A percentile compares a stretch with the other conserved stretches of the same genome.
Evolutionary conservation across 306 rosid genomes (phyloP).

Genomic region (Fragaria iinumae): DNA sequence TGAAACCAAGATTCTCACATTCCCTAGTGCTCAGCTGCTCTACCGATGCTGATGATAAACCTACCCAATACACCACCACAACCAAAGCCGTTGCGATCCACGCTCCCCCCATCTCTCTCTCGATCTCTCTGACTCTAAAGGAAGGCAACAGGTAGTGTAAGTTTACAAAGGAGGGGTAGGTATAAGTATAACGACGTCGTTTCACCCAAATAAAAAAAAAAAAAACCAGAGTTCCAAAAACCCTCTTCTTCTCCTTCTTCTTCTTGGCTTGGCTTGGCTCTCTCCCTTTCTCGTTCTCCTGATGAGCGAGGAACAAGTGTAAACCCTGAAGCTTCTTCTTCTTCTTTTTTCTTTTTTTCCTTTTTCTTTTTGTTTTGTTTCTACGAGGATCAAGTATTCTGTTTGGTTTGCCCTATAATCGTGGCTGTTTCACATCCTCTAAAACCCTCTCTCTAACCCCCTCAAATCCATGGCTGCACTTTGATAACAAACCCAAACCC

Average conservation of each 20-base stretch:
- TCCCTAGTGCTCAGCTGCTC: slow-evolving; percentile 72
- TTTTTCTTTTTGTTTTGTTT: fast-evolving
- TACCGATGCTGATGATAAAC: slow-evolving; percentile 16
- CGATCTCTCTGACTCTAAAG: background rate
- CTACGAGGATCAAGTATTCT: background rate
- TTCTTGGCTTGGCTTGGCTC: background rate
- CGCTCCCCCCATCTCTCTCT: slow-evolving; percentile 25
- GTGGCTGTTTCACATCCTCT: background rate
- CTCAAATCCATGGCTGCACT: background rate
- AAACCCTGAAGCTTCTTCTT: background rate
- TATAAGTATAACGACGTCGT: background rate
- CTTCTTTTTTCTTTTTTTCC: too few species aligned
- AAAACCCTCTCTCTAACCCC: background rate
- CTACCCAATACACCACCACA: slow-evolving; percentile 15
- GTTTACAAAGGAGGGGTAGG: too few species aligned
- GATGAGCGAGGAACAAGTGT: background rate
- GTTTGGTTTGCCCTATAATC: background rate
- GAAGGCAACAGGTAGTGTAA: too few species aligned
- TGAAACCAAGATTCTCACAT: slow-evolving; percentile 88
- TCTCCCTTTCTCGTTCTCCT: background rate
- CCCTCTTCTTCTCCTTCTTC: background rate
- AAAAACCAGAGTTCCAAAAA: too few species aligned
- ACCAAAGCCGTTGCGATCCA: slow-evolving; percentile 21
- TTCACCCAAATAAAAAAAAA: background rate
- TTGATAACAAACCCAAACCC: background rate